phyloP scores from a whole-genome alignment of 768 basidiomycete species.

The Kwoniella botswanensis region DNA sequence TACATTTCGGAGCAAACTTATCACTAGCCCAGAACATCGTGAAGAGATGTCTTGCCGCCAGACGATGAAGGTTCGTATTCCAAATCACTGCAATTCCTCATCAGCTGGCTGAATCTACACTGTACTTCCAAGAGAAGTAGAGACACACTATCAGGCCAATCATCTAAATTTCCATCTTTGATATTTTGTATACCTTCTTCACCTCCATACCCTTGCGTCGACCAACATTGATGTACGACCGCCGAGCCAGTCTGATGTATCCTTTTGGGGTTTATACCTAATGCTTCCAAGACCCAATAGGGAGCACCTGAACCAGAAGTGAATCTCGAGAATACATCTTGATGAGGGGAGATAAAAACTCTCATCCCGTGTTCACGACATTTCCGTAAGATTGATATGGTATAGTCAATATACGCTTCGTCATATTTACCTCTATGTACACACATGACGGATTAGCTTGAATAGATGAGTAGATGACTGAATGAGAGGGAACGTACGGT shows the following conservation, averaged over 20 bases:
- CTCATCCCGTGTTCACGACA: slow-evolving; percentile 91
- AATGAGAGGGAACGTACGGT: slow-evolving; percentile 71
- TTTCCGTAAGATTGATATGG: slow-evolving; percentile 80
- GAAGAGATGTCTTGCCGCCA: slow-evolving; percentile 86
- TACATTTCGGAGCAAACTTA: slow-evolving; percentile 85
- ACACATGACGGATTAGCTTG: slow-evolving; percentile 5
- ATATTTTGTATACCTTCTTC: slow-evolving; percentile 38
- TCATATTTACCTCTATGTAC: slow-evolving; percentile 79
- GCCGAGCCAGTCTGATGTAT: slow-evolving; percentile 49
- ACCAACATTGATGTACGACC: slow-evolving; percentile 36
- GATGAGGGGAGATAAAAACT: slow-evolving; percentile 87
- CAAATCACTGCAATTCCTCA: slow-evolving; percentile 77
- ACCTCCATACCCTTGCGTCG: slow-evolving; percentile 34
- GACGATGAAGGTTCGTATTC: slow-evolving; percentile 90
- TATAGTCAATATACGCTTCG: slow-evolving; percentile 89
- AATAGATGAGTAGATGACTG: not conserved
- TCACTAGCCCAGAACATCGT: slow-evolving; percentile 93
- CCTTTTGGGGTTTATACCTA: slow-evolving; percentile 76
- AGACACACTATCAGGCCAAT: slow-evolving; percentile 47
- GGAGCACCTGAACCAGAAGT: slow-evolving; percentile 94
- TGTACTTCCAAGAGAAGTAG: slow-evolving; percentile 62
- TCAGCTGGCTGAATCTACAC: slow-evolving; percentile 62
- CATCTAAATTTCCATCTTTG: slow-evolving; percentile 25
- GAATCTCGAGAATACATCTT: slow-evolving; percentile 97
- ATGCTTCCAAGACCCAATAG: slow-evolving; percentile 87